These are phyloP conservation scores for Quillaja saponaria DNA, from an alignment of 306 rosid species.

Conservation along the genomic window DNA sequence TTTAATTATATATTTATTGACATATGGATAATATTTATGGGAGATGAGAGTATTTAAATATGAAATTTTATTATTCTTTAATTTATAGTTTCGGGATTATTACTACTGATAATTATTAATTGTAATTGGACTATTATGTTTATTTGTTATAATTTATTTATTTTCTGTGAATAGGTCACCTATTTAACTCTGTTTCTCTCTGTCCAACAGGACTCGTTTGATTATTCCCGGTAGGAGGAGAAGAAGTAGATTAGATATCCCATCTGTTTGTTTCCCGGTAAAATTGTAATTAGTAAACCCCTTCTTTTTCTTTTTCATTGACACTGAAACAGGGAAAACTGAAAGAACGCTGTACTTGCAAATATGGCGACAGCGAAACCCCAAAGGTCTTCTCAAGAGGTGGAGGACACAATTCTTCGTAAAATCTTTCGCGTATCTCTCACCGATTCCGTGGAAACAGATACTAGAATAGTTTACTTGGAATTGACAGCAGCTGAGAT, in stretches of 20 bases:
- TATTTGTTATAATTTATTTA: no score
- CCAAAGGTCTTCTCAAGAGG: constrained; percentile 71
- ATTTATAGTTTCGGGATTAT: no score
- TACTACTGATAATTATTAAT: no score
- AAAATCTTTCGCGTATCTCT: constrained; percentile 78
- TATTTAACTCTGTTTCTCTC: no score
- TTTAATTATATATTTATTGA: no score
- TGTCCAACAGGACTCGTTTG: no score
- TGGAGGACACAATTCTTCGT: constrained; percentile 84
- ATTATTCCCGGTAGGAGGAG: no score
- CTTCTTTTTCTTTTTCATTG: not conserved
- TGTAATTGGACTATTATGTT: no score
- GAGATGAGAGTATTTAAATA: no score
- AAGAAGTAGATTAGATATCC: not conserved
- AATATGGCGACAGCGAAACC: constrained; percentile 71
- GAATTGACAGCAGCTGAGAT: constrained; percentile 88
- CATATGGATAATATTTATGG: no score
- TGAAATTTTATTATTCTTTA: no score
- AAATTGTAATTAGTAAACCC: not conserved
- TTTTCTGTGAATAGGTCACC: no score
- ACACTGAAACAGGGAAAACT: not conserved
- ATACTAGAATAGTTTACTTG: constrained; percentile 61
- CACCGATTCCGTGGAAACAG: constrained; percentile 37
- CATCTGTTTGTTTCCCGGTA: constrained; percentile 28
- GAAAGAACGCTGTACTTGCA: not conserved